These are phyloP conservation scores for Tagetes erecta DNA, from an alignment of 129 eudicot species.

Conservation along the genomic window DNA sequence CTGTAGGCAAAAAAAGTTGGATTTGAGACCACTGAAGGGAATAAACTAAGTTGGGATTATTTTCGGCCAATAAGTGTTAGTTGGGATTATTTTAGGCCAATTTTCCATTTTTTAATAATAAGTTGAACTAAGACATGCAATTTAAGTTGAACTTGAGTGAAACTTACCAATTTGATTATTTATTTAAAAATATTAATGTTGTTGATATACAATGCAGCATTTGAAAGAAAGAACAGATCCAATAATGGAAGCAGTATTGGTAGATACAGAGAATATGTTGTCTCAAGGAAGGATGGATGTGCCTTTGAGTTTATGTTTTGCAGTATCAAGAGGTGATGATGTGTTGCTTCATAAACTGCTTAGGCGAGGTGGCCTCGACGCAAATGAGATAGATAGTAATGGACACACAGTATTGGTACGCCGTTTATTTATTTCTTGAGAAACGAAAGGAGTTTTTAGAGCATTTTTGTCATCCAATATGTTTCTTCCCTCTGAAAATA, in stretches of 20 bases:
- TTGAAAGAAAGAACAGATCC: slow-evolving; percentile 61
- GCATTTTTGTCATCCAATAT: not conserved
- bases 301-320: slow-evolving; percentile 85
- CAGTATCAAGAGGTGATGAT: slow-evolving; percentile 71
- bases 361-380: slow-evolving; percentile 65
- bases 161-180: not conserved
- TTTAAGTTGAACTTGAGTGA: not conserved
- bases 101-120: no score
- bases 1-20: no score
- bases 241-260: slow-evolving; percentile 49
- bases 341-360: slow-evolving; percentile 62
- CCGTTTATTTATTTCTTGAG: slow-evolving; percentile 8
- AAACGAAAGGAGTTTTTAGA: not conserved
- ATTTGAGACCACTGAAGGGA: no score
- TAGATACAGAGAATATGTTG: slow-evolving; percentile 61
- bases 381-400: slow-evolving; percentile 58
- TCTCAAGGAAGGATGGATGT: slow-evolving; percentile 76
- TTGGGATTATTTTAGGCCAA: no score
- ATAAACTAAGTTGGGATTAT: no score
- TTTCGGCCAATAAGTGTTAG: no score
- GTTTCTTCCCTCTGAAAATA: no score
- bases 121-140: not conserved
- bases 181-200: not conserved
- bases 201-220: slow-evolving; percentile 48
- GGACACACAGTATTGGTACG: slow-evolving; percentile 74